phyloP scores from a whole-genome alignment of 2,329 filamentous ascomycete species.

The Colletotrichum zoysiae region DNA sequence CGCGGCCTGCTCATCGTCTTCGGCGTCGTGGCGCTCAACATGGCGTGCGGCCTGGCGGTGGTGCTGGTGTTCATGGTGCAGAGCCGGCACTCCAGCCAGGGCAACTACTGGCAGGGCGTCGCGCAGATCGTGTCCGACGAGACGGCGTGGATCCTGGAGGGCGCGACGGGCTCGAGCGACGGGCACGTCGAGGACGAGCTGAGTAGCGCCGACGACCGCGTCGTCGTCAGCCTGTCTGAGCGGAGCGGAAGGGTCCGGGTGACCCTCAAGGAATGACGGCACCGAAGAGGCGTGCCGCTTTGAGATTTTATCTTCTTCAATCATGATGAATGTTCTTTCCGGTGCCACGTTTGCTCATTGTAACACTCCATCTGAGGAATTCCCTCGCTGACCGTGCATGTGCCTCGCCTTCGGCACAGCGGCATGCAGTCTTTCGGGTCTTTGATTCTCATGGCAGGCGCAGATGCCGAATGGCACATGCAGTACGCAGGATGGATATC shows the following conservation, averaged over 20 bases:
- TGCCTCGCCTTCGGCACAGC: background rate
- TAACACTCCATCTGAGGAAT: too few species aligned
- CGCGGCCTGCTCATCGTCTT: constrained; percentile 6
- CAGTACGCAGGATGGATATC: too few species aligned
- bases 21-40: constrained; percentile 22
- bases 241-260: constrained; percentile 19
- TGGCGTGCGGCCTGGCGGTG: constrained; percentile 38
- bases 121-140: constrained; percentile 45
- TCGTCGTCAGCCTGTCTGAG: background rate
- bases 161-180: constrained; percentile 41
- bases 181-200: constrained; percentile 14
- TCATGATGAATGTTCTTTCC: background rate
- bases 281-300: fast-evolving
- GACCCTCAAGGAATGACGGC: background rate
- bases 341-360: background rate
- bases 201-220: background rate
- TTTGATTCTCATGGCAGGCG: too few species aligned
- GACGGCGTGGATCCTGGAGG: constrained; percentile 43
- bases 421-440: background rate
- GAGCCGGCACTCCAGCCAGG: constrained; percentile 43
- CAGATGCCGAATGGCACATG: too few species aligned
- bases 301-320: background rate
- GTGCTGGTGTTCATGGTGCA: constrained; percentile 40
- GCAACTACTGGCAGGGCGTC: constrained; percentile 45
- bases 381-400: too few species aligned